phyloP scores from a whole-genome alignment of 2,329 filamentous ascomycete species.

The Fusarium aywerte region DNA sequence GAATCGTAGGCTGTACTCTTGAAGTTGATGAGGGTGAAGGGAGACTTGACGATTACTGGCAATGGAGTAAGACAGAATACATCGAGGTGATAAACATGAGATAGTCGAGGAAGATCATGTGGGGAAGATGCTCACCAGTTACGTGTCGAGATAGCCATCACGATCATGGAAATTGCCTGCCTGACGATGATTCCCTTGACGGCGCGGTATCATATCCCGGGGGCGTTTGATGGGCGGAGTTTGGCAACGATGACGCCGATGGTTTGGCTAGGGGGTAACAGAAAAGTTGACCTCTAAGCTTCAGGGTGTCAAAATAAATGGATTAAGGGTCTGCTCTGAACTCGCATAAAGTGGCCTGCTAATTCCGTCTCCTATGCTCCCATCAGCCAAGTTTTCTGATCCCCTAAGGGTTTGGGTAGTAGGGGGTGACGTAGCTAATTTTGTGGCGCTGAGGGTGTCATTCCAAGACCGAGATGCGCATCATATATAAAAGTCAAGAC shows the following conservation, averaged over 20 bases:
- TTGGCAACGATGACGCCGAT: slow-evolving; percentile 37
- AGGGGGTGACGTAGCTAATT: slow-evolving; percentile 40
- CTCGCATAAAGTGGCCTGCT: no score
- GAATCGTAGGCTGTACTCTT: slow-evolving; percentile 1
- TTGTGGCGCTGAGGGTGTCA: slow-evolving; percentile 36
- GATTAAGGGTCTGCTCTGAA: no score
- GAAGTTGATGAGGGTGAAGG: slow-evolving; percentile 3
- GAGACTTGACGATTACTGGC: background rate
- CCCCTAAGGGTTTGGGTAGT: no score
- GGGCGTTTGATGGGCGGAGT: slow-evolving; percentile 10
- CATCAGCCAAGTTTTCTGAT: no score
- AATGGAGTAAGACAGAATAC: background rate
- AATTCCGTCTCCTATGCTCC: no score
- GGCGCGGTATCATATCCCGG: slow-evolving; percentile 13
- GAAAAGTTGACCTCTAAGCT: no score
- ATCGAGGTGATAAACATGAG: background rate
- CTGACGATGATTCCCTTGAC: background rate
- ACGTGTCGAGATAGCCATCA: background rate
- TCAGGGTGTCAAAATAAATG: no score
- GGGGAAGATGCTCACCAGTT: background rate
- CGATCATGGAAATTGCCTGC: background rate
- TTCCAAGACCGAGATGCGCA: slow-evolving; percentile 23
- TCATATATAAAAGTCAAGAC: slow-evolving; percentile 27
- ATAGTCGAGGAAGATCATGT: background rate
- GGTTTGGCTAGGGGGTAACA: no score